Conservation (phyloP, 495 filamentous ascomycete species). For the Xylona heveae region DNA sequence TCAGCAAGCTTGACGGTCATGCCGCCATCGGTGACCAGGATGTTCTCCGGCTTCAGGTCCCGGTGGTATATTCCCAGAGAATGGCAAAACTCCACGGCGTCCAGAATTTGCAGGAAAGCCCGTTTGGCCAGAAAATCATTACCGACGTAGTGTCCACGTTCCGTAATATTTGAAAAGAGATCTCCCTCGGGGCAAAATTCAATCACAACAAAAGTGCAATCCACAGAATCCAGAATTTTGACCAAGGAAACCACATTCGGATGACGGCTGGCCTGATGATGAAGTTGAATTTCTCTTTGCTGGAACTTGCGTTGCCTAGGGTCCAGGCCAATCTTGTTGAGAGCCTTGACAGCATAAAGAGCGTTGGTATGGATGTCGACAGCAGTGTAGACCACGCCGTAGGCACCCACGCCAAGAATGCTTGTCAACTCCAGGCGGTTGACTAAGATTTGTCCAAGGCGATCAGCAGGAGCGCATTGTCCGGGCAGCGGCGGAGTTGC, state of each 20-base stretch:
- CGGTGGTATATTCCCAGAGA: conserved; percentile 85
- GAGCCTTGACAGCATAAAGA: conserved; percentile 85
- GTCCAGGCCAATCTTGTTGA: conserved; percentile 85
- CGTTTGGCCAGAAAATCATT: conserved; percentile 75
- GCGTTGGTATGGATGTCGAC: conserved; percentile 65
- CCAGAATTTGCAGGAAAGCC: conserved; percentile 88
- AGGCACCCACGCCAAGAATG: conserved; percentile 84
- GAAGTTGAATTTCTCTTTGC: conserved; percentile 76
- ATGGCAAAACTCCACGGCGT: conserved; percentile 94
- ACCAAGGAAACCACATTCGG: conserved; percentile 85
- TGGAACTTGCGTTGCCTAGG: conserved; percentile 75
- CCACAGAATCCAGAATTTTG: conserved; percentile 78
- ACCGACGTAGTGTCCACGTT: conserved; percentile 76
- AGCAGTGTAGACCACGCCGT: conserved; percentile 91
- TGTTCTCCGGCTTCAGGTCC: conserved; percentile 96
- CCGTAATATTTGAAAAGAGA: conserved; percentile 91
- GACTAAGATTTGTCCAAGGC: conserved; percentile 66
- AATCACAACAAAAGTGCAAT: conserved; percentile 92
- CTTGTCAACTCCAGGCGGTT: conserved; percentile 61
- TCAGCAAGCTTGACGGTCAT: conserved; percentile 88
- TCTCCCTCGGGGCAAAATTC: conserved; percentile 97
- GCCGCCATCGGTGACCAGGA: conserved; percentile 73
- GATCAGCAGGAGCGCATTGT: conserved; percentile 52
- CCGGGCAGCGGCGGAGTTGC: conserved; percentile 30
- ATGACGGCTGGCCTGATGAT: conserved; percentile 72